A percentile compares a stretch with the other conserved stretches of the same genome.
Evolutionary conservation across 2,329 filamentous ascomycete genomes (phyloP).

Genomic region (Dactylellina parvicollis): DNA sequence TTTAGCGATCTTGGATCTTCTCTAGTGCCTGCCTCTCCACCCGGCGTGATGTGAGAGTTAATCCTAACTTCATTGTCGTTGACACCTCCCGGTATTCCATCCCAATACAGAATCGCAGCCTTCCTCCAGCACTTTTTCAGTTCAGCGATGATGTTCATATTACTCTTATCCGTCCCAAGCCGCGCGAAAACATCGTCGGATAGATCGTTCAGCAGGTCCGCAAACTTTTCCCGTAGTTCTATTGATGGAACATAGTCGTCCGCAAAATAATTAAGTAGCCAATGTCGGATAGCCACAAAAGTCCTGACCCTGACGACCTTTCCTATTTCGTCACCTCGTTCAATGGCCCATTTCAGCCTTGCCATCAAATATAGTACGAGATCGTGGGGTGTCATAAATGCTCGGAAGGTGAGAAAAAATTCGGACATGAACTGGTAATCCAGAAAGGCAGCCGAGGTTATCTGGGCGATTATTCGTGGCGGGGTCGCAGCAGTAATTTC

Average conservation of each 20-base stretch:
- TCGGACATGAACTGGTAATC: conserved; percentile 97
- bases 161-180: conserved; percentile 68
- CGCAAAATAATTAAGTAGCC: conserved; percentile 97
- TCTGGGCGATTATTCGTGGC: conserved; percentile 89
- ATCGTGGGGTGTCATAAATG: conserved; percentile 80
- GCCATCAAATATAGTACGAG: conserved; percentile 85
- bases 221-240: conserved; percentile 57
- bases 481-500: conserved; percentile 90
- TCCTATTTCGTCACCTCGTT: conserved; percentile 80
- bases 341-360: conserved; percentile 85
- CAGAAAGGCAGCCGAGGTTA: conserved; percentile 93
- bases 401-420: conserved; percentile 94
- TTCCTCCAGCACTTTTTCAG: conserved; percentile 97
- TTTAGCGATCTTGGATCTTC: conserved; percentile 50
- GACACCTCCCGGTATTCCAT: conserved; percentile 63
- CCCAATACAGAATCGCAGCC: conserved; percentile 90
- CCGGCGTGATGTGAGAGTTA: conserved; percentile 58
- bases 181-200: conserved; percentile 67
- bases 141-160: conserved; percentile 88
- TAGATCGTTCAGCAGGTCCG: conserved; percentile 60
- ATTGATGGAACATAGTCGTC: conserved; percentile 79
- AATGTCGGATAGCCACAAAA: conserved; percentile 94
- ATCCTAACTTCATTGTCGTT: conserved; percentile 54
- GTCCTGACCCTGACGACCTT: conserved; percentile 94
- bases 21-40: conserved; percentile 56